Evolutionary conservation across 306 rosid genomes (phyloP).

Genomic region (Ormosia semicastrata): DNA sequence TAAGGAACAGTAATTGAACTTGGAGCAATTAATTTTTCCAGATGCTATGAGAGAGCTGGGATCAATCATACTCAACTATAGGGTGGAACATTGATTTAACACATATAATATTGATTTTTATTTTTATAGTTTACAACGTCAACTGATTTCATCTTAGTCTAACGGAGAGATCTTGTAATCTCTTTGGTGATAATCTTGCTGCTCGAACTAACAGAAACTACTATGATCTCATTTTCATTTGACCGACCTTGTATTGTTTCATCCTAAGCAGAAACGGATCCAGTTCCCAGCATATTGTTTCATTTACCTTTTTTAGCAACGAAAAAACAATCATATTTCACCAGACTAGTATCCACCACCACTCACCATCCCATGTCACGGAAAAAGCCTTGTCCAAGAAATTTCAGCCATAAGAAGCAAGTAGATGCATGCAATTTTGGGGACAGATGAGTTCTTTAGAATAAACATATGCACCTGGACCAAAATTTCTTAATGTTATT

Average conservation of each 20-base stretch:
- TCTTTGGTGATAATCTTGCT: too few species aligned
- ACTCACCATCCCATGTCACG: neutral
- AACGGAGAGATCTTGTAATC: too few species aligned
- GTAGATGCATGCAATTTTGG: neutral
- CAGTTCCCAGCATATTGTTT: neutral
- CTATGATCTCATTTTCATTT: neutral
- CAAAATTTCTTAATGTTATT: neutral
- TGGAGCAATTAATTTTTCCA: neutral
- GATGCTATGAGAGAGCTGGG: neutral
- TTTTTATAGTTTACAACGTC: too few species aligned
- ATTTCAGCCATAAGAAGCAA: neutral
- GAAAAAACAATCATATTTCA: neutral
- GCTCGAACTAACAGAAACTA: neutral
- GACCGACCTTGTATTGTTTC: neutral
- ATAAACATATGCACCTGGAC: neutral
- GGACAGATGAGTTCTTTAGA: neutral
- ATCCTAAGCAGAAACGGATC: neutral
- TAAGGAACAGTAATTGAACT: neutral
- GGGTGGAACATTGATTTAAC: neutral
- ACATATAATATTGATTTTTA: too few species aligned
- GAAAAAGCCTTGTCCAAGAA: conserved; percentile 7
- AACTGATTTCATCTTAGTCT: too few species aligned
- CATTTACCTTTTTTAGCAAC: neutral
- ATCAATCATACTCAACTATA: neutral
- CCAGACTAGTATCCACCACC: neutral